Conservation (phyloP, 2,329 filamentous ascomycete species). For the Colletotrichum graminicola region DNA sequence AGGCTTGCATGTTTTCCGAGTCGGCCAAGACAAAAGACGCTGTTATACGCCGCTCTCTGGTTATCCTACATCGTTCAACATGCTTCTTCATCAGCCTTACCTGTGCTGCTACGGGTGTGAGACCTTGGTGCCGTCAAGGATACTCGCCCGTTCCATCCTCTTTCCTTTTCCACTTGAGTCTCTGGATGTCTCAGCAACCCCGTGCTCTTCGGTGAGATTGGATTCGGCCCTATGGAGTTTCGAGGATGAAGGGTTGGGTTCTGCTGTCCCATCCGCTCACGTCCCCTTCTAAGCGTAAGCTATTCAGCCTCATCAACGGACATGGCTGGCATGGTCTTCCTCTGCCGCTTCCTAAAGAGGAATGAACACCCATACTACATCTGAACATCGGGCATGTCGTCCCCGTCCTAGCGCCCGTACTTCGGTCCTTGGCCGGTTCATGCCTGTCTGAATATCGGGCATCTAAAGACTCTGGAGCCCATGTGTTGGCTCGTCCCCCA, state of each 20-base stretch:
- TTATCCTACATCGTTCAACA: slow-evolving; percentile 3
- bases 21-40: slow-evolving; percentile 5
- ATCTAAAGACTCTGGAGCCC: neutral
- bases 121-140: slow-evolving; percentile 13
- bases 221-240: slow-evolving; percentile 15
- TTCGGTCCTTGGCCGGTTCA: slow-evolving; percentile 34
- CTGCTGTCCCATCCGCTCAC: neutral
- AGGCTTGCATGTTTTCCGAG: slow-evolving; percentile 23
- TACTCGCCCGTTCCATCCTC: slow-evolving; percentile 2
- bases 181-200: slow-evolving; percentile 26
- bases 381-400: slow-evolving; percentile 33
- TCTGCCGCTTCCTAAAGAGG: neutral
- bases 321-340: neutral
- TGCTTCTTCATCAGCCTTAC: slow-evolving; percentile 36
- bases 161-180: slow-evolving; percentile 9
- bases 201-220: neutral
- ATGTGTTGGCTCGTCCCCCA: neutral
- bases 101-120: slow-evolving; percentile 1
- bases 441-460: slow-evolving; percentile 26
- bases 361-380: neutral
- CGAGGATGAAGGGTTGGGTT: neutral
- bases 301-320: slow-evolving; percentile 28
- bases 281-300: neutral
- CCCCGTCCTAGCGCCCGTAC: slow-evolving; percentile 21
- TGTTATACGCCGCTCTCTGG: neutral